These are phyloP conservation scores for Oryza meyeriana DNA, from an alignment of 176 grass and related monocot species.

Conservation along the genomic window DNA sequence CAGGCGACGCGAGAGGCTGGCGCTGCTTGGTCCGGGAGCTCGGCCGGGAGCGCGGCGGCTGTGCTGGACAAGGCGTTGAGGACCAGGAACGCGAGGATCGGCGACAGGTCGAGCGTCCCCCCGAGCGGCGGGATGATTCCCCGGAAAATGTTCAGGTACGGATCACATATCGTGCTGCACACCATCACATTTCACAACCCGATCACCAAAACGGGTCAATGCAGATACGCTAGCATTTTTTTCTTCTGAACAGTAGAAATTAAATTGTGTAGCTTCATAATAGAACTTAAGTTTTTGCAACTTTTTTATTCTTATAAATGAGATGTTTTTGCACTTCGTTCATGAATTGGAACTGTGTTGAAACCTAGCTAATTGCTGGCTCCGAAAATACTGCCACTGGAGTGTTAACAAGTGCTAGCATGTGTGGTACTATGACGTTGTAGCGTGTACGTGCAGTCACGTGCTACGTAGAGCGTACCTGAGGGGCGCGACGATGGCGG, in stretches of 20 bases:
- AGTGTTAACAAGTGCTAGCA: background rate
- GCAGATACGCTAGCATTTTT: background rate
- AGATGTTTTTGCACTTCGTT: background rate
- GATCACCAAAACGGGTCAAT: background rate
- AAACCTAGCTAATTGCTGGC: too few species aligned
- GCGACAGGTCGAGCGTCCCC: slow-evolving; percentile 88
- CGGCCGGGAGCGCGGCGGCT: slow-evolving; percentile 87
- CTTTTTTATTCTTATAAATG: too few species aligned
- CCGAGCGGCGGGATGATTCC: slow-evolving; percentile 92
- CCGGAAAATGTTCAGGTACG: slow-evolving; percentile 96
- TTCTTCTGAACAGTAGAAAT: too few species aligned
- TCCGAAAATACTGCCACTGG: too few species aligned
- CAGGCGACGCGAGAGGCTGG: background rate
- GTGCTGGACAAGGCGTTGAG: slow-evolving; percentile 83
- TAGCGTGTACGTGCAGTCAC: too few species aligned
- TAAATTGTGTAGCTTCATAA: too few species aligned
- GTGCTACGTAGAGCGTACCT: slow-evolving; percentile 40
- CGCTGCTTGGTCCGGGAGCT: slow-evolving; percentile 51
- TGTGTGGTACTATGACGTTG: background rate
- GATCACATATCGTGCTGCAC: slow-evolving; percentile 88
- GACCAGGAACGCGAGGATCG: slow-evolving; percentile 89
- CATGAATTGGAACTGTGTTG: background rate
- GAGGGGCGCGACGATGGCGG: slow-evolving; percentile 82
- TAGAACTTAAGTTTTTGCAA: too few species aligned
- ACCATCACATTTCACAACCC: background rate